These are phyloP conservation scores for Ustulina deusta DNA, from an alignment of 2,329 filamentous ascomycete species.

Conservation along the genomic window DNA sequence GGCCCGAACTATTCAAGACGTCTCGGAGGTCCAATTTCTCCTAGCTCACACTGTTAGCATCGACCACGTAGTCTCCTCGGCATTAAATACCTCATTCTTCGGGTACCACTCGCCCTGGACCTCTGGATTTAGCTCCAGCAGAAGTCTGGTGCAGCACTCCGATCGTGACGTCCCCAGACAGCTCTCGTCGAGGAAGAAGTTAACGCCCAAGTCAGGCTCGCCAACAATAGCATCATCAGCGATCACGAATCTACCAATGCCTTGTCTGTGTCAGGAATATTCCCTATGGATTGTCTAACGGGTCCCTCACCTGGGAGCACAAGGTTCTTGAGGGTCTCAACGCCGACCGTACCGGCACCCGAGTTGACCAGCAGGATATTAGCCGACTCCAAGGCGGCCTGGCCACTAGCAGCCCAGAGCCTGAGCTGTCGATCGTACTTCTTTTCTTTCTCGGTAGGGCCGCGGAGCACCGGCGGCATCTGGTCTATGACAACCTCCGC, in stretches of 20 bases:
- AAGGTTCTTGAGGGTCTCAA: constrained; percentile 97
- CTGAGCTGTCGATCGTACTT: constrained; percentile 97
- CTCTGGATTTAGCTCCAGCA: constrained; percentile 92
- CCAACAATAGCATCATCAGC: constrained; percentile 82
- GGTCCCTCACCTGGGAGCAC: constrained; percentile 77
- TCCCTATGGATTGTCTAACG: neutral
- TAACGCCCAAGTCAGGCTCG: constrained; percentile 89
- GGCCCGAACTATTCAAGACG: constrained; percentile 56
- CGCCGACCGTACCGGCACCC: constrained; percentile 84
- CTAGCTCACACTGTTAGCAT: constrained; percentile 43
- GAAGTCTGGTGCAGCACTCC: constrained; percentile 78
- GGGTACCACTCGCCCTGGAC: constrained; percentile 81
- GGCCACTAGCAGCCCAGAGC: constrained; percentile 92
- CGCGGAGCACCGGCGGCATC: constrained; percentile 62
- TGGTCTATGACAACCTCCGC: constrained; percentile 60
- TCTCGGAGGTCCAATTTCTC: constrained; percentile 53
- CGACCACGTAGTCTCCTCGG: constrained; percentile 7
- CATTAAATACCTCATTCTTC: constrained; percentile 56
- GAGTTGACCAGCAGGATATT: constrained; percentile 93
- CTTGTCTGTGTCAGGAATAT: constrained; percentile 55
- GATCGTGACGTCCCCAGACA: constrained; percentile 83
- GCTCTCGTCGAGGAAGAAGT: constrained; percentile 92
- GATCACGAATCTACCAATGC: constrained; percentile 92
- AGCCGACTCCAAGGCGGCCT: constrained; percentile 88
- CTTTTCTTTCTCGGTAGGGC: constrained; percentile 71